Conservation (phyloP, 169 alveolate genomes). For the Theileria equi region DNA sequence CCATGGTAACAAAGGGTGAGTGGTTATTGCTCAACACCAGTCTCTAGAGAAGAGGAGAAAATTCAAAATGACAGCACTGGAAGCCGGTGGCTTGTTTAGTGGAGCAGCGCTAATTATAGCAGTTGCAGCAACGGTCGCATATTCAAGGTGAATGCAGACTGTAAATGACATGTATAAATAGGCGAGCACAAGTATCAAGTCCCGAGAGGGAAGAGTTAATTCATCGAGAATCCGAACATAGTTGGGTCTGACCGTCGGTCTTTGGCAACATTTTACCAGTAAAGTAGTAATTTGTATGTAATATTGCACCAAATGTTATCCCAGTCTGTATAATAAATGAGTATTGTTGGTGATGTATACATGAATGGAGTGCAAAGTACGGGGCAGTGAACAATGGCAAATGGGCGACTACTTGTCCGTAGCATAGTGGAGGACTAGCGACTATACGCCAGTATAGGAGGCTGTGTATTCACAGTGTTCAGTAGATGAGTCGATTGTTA, state of each 20-base stretch:
- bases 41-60: neutral
- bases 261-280: constrained; percentile 80
- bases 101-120: neutral
- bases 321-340: constrained; percentile 55
- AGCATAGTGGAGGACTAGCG: too few species aligned
- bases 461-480: too few species aligned
- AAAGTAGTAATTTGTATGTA: constrained; percentile 80
- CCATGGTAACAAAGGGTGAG: neutral
- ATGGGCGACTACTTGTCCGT: too few species aligned
- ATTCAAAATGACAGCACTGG: neutral
- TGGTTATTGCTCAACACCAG: neutral
- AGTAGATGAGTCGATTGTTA: too few species aligned
- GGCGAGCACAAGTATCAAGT: neutral
- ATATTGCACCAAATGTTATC: constrained; percentile 70
- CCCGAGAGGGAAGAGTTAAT: neutral
- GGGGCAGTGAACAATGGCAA: too few species aligned
- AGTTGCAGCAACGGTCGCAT: constrained; percentile 1
- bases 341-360: neutral
- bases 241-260: constrained; percentile 77
- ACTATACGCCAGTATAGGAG: too few species aligned
- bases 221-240: constrained; percentile 71
- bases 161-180: neutral
- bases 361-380: neutral
- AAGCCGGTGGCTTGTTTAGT: constrained; percentile 8
- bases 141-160: neutral